These are phyloP conservation scores for Jimgerdemannia flammicorona DNA, from an alignment of 192 early-diverging fungal species.

Conservation along the genomic window DNA sequence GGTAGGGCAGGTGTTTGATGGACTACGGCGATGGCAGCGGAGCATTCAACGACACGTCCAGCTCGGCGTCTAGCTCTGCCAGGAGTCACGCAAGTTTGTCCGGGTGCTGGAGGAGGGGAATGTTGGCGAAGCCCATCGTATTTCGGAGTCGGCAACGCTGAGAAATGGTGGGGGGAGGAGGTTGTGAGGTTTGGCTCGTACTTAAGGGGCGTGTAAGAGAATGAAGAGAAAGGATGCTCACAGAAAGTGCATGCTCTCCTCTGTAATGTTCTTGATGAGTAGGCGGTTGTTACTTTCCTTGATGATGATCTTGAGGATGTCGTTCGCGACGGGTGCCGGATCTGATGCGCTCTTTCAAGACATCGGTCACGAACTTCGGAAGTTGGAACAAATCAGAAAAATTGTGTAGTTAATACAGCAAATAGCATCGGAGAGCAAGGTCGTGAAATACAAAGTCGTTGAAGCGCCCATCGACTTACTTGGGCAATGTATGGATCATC, in stretches of 20 bases:
- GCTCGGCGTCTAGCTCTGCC: slow-evolving; percentile 34
- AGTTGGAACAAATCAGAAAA: not conserved
- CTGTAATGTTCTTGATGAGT: slow-evolving; percentile 8
- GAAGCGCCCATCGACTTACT: too few species aligned
- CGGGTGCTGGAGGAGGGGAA: slow-evolving; percentile 34
- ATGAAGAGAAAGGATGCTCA: not conserved
- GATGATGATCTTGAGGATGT: slow-evolving; percentile 39
- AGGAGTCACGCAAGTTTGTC: slow-evolving; percentile 31
- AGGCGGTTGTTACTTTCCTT: slow-evolving; percentile 21
- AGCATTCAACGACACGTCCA: not conserved
- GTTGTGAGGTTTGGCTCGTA: not conserved
- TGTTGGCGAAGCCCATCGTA: slow-evolving; percentile 36
- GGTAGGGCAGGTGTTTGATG: slow-evolving; percentile 26
- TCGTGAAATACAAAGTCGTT: too few species aligned
- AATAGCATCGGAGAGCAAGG: too few species aligned
- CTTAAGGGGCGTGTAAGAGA: too few species aligned
- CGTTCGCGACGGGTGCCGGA: slow-evolving; percentile 15
- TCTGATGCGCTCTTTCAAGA: slow-evolving; percentile 15
- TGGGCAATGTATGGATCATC: too few species aligned
- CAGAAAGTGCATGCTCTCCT: slow-evolving; percentile 21
- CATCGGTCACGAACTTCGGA: slow-evolving; percentile 17
- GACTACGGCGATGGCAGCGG: slow-evolving; percentile 32
- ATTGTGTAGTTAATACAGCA: too few species aligned
- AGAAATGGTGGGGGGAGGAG: not conserved
- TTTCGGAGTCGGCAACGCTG: slow-evolving; percentile 36